These are phyloP conservation scores for Colletotrichum lentis DNA, from an alignment of 2,329 filamentous ascomycete species.

Conservation along the genomic window DNA sequence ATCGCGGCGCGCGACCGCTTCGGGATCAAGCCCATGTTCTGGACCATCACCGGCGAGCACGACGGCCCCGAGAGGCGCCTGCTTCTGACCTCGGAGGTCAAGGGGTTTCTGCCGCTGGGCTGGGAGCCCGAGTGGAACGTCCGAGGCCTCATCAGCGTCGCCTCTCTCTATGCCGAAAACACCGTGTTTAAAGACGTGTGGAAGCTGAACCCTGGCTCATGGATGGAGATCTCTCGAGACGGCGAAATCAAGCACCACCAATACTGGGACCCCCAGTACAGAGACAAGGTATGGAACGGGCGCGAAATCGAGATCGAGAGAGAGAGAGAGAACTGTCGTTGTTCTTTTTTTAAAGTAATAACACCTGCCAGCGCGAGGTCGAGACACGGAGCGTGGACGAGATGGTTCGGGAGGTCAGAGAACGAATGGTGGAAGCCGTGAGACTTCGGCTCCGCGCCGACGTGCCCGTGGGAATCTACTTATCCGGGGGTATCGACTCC, in stretches of 20 bases:
- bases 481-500: slow-evolving; percentile 66
- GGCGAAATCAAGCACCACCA: slow-evolving; percentile 48
- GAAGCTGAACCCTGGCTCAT: slow-evolving; percentile 55
- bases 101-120: slow-evolving; percentile 60
- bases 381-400: slow-evolving; percentile 59
- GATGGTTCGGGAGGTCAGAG: slow-evolving; percentile 58
- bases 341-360: too few relatives aligned
- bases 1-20: slow-evolving; percentile 62
- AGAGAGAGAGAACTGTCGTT: too few relatives aligned
- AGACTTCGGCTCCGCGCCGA: slow-evolving; percentile 63
- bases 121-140: slow-evolving; percentile 64
- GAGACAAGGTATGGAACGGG: slow-evolving; percentile 55
- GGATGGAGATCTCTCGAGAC: slow-evolving; percentile 51
- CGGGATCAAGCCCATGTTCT: slow-evolving; percentile 67
- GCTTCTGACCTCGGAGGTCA: slow-evolving; percentile 61
- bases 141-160: slow-evolving; percentile 52
- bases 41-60: slow-evolving; percentile 45
- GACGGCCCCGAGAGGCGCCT: slow-evolving; percentile 45
- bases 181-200: slow-evolving; percentile 60
- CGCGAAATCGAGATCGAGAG: too few relatives aligned
- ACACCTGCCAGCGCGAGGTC: slow-evolving; percentile 40
- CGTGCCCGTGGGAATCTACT: slow-evolving; percentile 64
- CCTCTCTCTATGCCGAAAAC: slow-evolving; percentile 54
- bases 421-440: slow-evolving; percentile 60
- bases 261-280: slow-evolving; percentile 64